Base-by-base conservation (phyloP, 768 basidiomycete species). In the Peribolospora baueri region DNA sequence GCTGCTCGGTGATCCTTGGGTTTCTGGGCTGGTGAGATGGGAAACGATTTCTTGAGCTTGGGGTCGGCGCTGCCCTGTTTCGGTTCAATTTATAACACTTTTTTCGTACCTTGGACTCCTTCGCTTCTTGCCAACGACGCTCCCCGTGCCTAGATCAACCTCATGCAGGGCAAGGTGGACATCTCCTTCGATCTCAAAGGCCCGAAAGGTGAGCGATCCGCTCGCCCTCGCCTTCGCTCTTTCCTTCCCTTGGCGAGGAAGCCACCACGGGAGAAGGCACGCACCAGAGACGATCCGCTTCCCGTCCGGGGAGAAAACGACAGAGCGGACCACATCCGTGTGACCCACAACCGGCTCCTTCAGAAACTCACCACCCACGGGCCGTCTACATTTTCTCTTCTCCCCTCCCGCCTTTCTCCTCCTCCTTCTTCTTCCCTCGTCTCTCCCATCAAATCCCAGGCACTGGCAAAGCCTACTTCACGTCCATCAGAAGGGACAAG, bases 341-440 rank as follows among this genome's bases (percentile, higher is more conserved):
- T n/a, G n/a, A 46, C 45, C n/a, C 7, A 46, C 45, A 46, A 7
- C 45, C n/a, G 45, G 7, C 7, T 7, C 45, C 7, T n/a, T 7
- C 7, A n/a, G 8, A n/a, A 46, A n/a, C 45, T 8, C 45, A 46
- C 45, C n/a, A 8, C n/a, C 45, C n/a, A n/a, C 45, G 45, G 45
- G 45, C 45, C 45, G 5, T 49, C 43, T 49, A 56, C 11, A 37
- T 39, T 7, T 38, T 42, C 46, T 57, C 51, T 9, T 57, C 51
- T 39, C 51, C 56, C 38, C 42, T 48, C 39, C 51, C 39, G 51
- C 38, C 58, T 79, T 74, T 49, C 46, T 38, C 36, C 52, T 7
- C 38, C 50, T 57, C 37, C 10, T 42, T 13, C 42, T 48, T 7
- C 39, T 46, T 37, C 48, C 38, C 65, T 58, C 79, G 74, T 49